phyloP scores from a whole-genome alignment of 345 rosid species.

The Bruguiera sexangula region DNA sequence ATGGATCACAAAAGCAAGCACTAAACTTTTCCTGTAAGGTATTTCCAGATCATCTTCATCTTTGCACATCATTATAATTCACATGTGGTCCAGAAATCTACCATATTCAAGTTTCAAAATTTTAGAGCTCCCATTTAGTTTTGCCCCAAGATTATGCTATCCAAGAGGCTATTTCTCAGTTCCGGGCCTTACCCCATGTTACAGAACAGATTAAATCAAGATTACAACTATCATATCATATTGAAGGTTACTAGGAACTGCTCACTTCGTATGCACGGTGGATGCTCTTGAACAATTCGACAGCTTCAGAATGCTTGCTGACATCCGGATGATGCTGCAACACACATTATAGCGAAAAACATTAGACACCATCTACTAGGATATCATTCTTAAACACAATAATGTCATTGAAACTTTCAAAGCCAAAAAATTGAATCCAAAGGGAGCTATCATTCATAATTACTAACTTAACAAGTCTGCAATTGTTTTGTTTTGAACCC shows the following conservation, averaged over 20 bases:
- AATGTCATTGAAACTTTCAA: background rate
- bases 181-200: too few species aligned
- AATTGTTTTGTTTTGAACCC: too few species aligned
- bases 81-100: too few species aligned
- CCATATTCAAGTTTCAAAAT: too few species aligned
- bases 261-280: conserved; percentile 74
- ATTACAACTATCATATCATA: background rate
- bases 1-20: too few species aligned
- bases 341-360: background rate
- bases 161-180: too few species aligned
- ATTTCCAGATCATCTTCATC: too few species aligned
- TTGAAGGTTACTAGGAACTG: conserved; percentile 17
- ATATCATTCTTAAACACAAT: conserved; percentile 10
- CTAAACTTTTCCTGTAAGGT: too few species aligned
- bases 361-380: background rate
- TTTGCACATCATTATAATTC: too few species aligned
- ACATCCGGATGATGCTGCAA: conserved; percentile 88
- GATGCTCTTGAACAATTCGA: conserved; percentile 74
- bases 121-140: too few species aligned
- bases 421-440: background rate
- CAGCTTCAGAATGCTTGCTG: conserved; percentile 61
- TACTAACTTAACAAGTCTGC: too few species aligned
- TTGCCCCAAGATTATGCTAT: too few species aligned
- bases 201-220: background rate
- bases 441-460: background rate